A percentile compares a stretch with the other conserved stretches of the same genome.
Evolutionary conservation across 805 yeast genomes (phyloP).

Genomic region (Zygoascus tannicola): DNA sequence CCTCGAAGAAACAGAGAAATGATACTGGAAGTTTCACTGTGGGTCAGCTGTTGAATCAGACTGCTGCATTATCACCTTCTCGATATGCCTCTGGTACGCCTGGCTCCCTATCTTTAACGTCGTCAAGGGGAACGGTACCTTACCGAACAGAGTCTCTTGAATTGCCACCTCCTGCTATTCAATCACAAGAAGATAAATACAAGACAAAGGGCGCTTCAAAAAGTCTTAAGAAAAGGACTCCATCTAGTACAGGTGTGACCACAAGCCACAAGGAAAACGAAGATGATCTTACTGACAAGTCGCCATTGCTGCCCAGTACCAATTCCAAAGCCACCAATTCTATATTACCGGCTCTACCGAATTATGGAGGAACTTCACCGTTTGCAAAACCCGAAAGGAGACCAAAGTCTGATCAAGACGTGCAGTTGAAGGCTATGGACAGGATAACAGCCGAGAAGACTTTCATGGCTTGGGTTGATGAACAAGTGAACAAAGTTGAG

Average conservation of each 20-base stretch:
- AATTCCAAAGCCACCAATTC: neutral
- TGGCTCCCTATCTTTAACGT: neutral
- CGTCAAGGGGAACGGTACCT: neutral
- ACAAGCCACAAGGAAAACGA: neutral
- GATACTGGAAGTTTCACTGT: neutral
- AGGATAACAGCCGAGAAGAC: constrained; percentile 33
- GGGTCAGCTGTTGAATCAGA: constrained; percentile 2
- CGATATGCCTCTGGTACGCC: neutral
- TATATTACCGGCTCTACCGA: neutral
- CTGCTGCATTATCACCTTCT: constrained; percentile 1
- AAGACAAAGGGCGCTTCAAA: neutral
- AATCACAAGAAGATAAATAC: neutral
- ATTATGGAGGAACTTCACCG: neutral
- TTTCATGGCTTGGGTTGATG: constrained; percentile 61
- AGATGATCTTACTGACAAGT: constrained; percentile 14
- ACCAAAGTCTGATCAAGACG: constrained; percentile 2
- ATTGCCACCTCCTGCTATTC: constrained; percentile 11
- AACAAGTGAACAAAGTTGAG: constrained; percentile 51
- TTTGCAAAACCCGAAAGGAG: neutral
- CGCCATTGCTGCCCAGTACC: constrained; percentile 18
- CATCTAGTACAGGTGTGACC: neutral
- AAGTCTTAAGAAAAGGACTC: neutral
- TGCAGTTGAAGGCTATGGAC: constrained; percentile 6
- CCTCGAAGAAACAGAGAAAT: neutral
- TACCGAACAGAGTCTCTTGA: constrained; percentile 2